phyloP scores from a whole-genome alignment of 257 asterid genomes.

The Euphrasia confusa region DNA sequence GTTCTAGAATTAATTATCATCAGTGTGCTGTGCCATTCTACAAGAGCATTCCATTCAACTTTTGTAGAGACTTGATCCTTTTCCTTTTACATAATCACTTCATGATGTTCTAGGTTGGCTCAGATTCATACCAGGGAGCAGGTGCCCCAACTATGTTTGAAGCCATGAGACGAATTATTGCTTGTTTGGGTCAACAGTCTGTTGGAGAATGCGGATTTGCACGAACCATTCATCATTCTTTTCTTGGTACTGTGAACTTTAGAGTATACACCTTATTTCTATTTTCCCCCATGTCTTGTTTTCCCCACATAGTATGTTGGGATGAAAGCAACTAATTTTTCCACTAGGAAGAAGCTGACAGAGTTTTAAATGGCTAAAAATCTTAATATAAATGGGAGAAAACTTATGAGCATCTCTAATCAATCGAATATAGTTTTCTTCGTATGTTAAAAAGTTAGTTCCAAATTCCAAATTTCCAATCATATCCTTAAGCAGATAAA shows the following conservation, averaged over 20 bases:
- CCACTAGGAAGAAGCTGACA: slow-evolving; percentile 3
- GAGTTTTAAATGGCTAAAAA: slow-evolving; percentile 3
- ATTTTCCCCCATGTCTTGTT: slow-evolving; percentile 1
- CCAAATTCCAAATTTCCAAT: not conserved
- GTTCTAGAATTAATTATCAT: not conserved
- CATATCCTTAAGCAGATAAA: slow-evolving; percentile 6
- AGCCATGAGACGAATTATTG: slow-evolving; percentile 79
- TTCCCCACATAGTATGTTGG: too few species aligned
- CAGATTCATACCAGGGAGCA: slow-evolving; percentile 97
- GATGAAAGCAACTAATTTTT: not conserved
- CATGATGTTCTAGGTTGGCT: slow-evolving; percentile 68
- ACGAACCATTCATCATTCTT: slow-evolving; percentile 73
- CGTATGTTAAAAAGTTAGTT: not conserved
- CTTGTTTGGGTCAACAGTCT: slow-evolving; percentile 53
- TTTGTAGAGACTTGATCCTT: not conserved
- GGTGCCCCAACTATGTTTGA: slow-evolving; percentile 99
- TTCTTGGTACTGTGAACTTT: slow-evolving; percentile 60
- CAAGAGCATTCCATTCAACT: slow-evolving; percentile 6
- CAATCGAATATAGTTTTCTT: slow-evolving; percentile 18
- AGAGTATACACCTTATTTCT: slow-evolving; percentile 10
- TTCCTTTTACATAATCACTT: slow-evolving; percentile 17
- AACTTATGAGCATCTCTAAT: slow-evolving; percentile 13
- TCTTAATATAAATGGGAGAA: slow-evolving; percentile 12
- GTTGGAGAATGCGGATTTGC: slow-evolving; percentile 67
- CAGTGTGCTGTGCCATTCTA: slow-evolving; percentile 3